Evolutionary conservation across 2,329 filamentous ascomycete genomes (phyloP), one percentile per base, ranked within the genome.

Genomic region (Seiridium unicorne): DNA sequence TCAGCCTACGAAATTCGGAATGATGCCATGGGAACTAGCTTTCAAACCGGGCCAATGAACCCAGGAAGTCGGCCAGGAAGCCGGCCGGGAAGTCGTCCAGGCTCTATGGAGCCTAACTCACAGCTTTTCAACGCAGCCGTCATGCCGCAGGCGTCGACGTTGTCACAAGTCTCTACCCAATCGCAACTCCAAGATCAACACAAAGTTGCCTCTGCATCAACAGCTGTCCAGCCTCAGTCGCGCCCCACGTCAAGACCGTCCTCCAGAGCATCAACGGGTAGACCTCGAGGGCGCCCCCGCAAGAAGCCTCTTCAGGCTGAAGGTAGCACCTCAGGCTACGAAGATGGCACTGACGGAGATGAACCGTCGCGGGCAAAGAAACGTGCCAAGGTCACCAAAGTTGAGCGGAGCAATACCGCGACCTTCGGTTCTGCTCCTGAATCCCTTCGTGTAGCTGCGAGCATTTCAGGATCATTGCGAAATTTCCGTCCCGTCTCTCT

Each of bases 371-470:
- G 81, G 34, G 79, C 82, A 63, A 90, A 87, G 68, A 97, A 97
- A 76, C 85, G 93, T 68, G 93, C 89, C 40, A 95, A 92, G 70
- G 85, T 89, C 32, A 92, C 87, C 26, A 85, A 89, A 70, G 85
- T 89, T 10, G 86, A 90, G 63, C 89, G 88, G 77, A 87, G 87
- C n/a, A 87, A 88, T 55, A 89, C 86, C 65, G 85, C 83, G 63
- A 86, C 85, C 31, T 90, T 97, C 68, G 90, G 89, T 56, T 83
- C 85, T 44, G 88, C 87, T 36, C 85, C 88, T 8, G 92, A 95
- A 54, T 96, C 92, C 3, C 80, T 98, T 34, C 86, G 93, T 54
- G 92, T 97, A n/a, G 89, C 91, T 62, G 94, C 94, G 51, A 96
- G 92, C 72, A 96, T 91, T 13, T 90, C 93, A 49, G 92, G 92